Conservation (phyloP, 2,329 filamentous ascomycete genomes). For the Rutstroemia sp. region DNA sequence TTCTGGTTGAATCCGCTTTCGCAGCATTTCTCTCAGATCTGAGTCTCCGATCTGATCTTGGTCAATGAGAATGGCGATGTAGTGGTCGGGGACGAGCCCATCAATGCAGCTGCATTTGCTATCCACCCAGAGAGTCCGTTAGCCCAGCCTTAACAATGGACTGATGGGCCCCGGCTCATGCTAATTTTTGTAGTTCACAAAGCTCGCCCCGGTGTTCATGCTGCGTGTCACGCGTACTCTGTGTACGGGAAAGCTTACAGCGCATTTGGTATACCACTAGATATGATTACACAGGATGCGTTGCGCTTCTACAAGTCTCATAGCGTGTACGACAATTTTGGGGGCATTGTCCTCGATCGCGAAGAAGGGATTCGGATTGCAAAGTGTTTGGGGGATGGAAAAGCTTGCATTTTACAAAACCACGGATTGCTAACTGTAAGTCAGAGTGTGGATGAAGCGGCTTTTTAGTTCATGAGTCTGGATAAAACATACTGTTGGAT, state of each 20-base stretch:
- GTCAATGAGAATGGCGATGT: conserved; percentile 44
- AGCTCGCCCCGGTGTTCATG: conserved; percentile 51
- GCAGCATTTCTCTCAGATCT: conserved; percentile 54
- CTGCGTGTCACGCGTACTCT: conserved; percentile 33
- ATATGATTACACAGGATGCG: conserved; percentile 44
- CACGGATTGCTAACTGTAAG: conserved; percentile 44
- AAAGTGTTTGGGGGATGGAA: conserved; percentile 37
- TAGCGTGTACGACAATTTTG: conserved; percentile 36
- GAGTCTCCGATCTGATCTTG: conserved; percentile 48
- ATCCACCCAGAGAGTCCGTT: conserved; percentile 36
- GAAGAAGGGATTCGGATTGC: conserved; percentile 44
- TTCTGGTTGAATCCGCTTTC: conserved; percentile 56
- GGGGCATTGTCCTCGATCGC: conserved; percentile 43
- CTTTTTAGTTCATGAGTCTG: conserved; percentile 46
- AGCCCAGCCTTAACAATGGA: not conserved
- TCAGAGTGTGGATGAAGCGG: conserved; percentile 40
- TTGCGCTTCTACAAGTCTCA: no score
- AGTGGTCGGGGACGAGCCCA: conserved; percentile 22
- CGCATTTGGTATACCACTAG: conserved; percentile 32
- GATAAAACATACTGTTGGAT: no score
- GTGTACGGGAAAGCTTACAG: conserved; percentile 52
- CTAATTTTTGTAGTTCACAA: conserved; percentile 35
- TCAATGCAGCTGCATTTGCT: conserved; percentile 40
- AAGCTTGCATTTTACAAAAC: conserved; percentile 44
- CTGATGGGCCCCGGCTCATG: not conserved